Evolutionary conservation across 1,139 yeast genomes (phyloP).

Genomic region (Yamadazyma buinensis): DNA sequence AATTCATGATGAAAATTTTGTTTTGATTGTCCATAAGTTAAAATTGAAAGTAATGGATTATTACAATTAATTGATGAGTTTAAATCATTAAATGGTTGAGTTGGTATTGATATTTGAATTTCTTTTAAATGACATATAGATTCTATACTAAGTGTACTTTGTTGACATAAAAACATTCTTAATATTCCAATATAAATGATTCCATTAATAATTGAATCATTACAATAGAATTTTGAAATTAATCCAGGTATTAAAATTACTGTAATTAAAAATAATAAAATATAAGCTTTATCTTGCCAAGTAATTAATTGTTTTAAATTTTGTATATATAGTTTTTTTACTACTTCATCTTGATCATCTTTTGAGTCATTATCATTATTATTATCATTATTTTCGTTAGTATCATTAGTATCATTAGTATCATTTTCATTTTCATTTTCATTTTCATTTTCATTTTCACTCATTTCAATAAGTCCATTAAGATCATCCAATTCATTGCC

Average conservation of each 20-base stretch:
- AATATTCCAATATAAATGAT: conserved; percentile 60
- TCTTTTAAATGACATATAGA: conserved; percentile 55
- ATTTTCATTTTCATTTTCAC: background rate
- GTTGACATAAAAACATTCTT: conserved; percentile 55
- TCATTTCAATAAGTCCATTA: background rate
- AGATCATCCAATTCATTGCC: conserved; percentile 10
- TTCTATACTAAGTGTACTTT: conserved; percentile 52
- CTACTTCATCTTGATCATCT: conserved; percentile 28
- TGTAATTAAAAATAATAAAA: conserved; percentile 39
- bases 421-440: conserved; percentile 1
- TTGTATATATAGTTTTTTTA: conserved; percentile 17
- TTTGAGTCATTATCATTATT: conserved; percentile 9
- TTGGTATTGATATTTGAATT: conserved; percentile 40
- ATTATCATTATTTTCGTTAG: background rate
- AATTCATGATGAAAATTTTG: conserved; percentile 76
- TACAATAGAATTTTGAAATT: conserved; percentile 34
- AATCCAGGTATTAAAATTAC: conserved; percentile 48
- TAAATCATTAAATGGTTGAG: conserved; percentile 61
- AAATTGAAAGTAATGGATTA: conserved; percentile 48
- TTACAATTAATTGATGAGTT: conserved; percentile 49
- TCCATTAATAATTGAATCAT: conserved; percentile 51
- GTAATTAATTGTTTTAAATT: conserved; percentile 29
- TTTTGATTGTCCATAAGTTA: conserved; percentile 62
- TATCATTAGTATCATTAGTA: no score
- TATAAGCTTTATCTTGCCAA: conserved; percentile 59